Percentiles rank a stretch among this genome's conserved stretches.
These are phyloP conservation scores for Alloteropsis angusta DNA, from an alignment of 202 grass and related monocot genomes.

Conservation along the genomic window DNA sequence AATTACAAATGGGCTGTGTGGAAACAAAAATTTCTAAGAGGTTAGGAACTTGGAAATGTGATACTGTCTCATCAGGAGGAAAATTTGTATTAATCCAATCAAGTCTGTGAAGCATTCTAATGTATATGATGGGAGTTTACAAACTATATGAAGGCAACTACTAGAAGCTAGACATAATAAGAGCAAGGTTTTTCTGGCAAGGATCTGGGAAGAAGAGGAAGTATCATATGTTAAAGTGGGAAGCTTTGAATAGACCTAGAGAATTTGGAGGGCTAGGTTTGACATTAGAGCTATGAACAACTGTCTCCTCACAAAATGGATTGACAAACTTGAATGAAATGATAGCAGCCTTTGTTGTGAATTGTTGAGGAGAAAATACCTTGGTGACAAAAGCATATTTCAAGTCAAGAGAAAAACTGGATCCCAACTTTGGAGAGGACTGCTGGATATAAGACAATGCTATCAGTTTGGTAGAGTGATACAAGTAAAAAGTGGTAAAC, in stretches of 20 bases:
- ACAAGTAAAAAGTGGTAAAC: neutral
- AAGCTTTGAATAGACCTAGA: neutral
- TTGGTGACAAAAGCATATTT: neutral
- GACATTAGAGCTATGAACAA: neutral
- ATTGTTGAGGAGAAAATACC: neutral
- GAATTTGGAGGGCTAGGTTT: neutral
- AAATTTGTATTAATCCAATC: neutral
- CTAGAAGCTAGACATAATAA: neutral
- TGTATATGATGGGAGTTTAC: neutral
- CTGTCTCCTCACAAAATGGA: neutral
- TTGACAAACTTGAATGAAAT: neutral
- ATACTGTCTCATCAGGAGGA: no score
- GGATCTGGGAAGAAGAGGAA: neutral
- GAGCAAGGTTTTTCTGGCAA: neutral
- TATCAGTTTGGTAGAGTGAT: neutral
- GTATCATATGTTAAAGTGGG: neutral
- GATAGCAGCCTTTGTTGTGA: neutral
- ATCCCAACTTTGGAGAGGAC: neutral
- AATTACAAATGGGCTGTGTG: no score
- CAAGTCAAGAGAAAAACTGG: neutral
- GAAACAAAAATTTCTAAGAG: no score
- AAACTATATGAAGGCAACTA: neutral
- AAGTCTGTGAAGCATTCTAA: neutral
- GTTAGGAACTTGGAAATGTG: no score
- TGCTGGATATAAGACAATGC: neutral